Percentiles rank a stretch among this genome's conserved stretches.
phyloP scores from a whole-genome alignment of 805 yeast genomes.

The Wickerhamomyces ciferrii region DNA sequence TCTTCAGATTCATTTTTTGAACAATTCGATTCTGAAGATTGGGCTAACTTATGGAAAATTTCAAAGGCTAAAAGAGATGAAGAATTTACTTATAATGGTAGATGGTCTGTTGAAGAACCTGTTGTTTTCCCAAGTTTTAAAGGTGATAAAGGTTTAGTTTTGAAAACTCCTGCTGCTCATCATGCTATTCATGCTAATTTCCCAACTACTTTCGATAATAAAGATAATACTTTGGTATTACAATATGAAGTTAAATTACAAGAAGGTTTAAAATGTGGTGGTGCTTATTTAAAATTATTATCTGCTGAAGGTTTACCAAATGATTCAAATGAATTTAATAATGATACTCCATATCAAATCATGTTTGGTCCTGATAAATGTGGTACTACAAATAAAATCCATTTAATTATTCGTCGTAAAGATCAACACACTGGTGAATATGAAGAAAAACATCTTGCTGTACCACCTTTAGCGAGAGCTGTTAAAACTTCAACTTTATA shows the following conservation, averaged over 20 bases:
- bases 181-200: constrained; percentile 74
- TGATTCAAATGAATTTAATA: constrained; percentile 43
- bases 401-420: constrained; percentile 61
- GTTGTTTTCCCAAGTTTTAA: constrained; percentile 49
- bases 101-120: constrained; percentile 72
- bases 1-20: constrained; percentile 52
- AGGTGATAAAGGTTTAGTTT: constrained; percentile 72
- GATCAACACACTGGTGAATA: constrained; percentile 47
- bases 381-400: constrained; percentile 75
- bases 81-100: constrained; percentile 59
- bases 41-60: constrained; percentile 47
- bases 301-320: constrained; percentile 33
- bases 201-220: constrained; percentile 52
- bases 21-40: constrained; percentile 44
- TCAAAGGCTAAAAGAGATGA: constrained; percentile 52
- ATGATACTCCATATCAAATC: constrained; percentile 70
- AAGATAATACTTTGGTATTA: constrained; percentile 62
- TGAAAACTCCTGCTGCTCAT: constrained; percentile 70
- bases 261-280: constrained; percentile 77
- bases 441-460: constrained; percentile 63
- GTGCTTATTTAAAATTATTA: constrained; percentile 80
- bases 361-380: constrained; percentile 97
- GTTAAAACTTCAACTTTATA: constrained; percentile 61
- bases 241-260: constrained; percentile 90
- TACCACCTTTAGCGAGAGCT: constrained; percentile 53